Conservation (phyloP, 345 rosid genomes). For the Syzygium grande region DNA sequence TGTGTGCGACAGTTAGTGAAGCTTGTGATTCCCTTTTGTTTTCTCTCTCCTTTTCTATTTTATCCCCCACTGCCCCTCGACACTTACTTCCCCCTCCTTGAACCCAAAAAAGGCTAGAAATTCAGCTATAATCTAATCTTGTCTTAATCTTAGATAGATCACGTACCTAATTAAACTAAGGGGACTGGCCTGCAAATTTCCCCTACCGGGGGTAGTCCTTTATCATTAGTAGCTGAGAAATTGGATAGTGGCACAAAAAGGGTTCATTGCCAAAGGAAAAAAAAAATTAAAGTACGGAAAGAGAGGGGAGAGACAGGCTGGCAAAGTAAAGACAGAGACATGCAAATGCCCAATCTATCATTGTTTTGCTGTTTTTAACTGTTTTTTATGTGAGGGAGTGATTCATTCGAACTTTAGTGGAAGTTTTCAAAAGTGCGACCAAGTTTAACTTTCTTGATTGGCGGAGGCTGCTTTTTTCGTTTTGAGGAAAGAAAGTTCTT, state of each 20-base stretch:
- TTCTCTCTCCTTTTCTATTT: neutral
- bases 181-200: neutral
- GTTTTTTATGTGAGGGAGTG: neutral
- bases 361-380: neutral
- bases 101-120: neutral
- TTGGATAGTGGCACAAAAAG: neutral
- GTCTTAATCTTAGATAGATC: neutral
- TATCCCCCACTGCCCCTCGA: neutral
- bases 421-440: neutral
- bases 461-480: neutral
- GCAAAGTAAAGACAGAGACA: neutral
- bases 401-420: neutral
- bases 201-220: neutral
- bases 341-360: neutral
- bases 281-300: neutral
- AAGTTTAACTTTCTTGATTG: constrained; percentile 1
- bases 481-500: neutral
- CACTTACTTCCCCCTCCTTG: neutral
- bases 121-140: neutral
- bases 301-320: neutral
- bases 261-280: neutral
- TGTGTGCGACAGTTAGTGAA: neutral
- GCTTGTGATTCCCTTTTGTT: neutral
- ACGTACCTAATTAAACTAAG: neutral
- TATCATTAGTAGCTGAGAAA: neutral